Evolutionary conservation across 2,329 filamentous ascomycete species (phyloP).

Genomic region (Cercospora berteroae): DNA sequence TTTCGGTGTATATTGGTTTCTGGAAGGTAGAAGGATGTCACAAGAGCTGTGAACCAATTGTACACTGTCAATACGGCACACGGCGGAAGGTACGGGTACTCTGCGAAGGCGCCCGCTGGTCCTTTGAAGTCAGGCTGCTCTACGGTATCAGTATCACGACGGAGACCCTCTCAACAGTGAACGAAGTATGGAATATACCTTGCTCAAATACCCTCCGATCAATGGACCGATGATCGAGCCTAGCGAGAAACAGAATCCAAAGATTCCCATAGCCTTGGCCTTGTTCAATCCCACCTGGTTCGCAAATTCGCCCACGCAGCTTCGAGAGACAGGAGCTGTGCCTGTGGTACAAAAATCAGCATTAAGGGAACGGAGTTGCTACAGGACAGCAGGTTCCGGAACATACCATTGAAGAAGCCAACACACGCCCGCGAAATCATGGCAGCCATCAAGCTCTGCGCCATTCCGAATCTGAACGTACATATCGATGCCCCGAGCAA

Average conservation of each 20-base stretch:
- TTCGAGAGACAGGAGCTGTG: background rate
- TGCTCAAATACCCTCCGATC: background rate
- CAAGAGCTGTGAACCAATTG: background rate
- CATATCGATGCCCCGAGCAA: background rate
- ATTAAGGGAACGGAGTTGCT: no score
- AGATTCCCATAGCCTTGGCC: background rate
- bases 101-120: background rate
- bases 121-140: background rate
- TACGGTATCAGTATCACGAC: background rate
- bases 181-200: background rate
- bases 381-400: background rate
- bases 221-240: background rate
- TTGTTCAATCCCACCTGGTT: background rate
- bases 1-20: background rate
- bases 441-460: background rate
- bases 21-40: background rate
- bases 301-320: background rate
- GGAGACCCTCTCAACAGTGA: background rate
- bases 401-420: background rate
- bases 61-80: background rate
- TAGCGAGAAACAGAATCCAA: background rate
- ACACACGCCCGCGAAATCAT: background rate
- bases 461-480: background rate
- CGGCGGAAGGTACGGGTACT: background rate
- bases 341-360: background rate